Evolutionary conservation across 805 yeast species (phyloP), one percentile per base, ranked within the genome.

Genomic region (Hyphopichia homilentoma): DNA sequence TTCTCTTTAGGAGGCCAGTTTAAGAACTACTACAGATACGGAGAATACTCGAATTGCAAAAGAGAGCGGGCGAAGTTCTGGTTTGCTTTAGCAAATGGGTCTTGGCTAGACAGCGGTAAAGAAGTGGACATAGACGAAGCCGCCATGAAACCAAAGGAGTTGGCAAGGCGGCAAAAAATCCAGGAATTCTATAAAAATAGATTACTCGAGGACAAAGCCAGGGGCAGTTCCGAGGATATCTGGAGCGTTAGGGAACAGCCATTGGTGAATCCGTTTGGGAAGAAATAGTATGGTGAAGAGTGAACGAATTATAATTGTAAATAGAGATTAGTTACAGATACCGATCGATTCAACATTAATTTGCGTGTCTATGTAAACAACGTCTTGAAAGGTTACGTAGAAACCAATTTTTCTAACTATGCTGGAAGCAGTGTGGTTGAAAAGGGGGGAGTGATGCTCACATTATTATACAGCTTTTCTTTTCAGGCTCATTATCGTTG

Each of bases 1-100:
- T 87, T 84, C 60, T 84, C 97, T 0, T 52, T 89, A 3, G 97
- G 96, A 3, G 97, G 97, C 1, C 96, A 89, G 52, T 61, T 85
- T 14, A 75, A 94, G 39, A 75, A 83, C 57, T 83, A 84, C 48
- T 90, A 89, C 53, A 66, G 97, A 34, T 83, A 78, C 50, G 97
- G 97, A 2, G 77, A 79, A 26, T 70, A 86, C 47, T 78, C 80
- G 31, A 65, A 76, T 39, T 90, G 97, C 57, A 70, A 69, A 27
- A 72, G 71, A 31, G 84, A 84, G 47, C 68, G 84, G 32, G 77
- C 73, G 16, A 86, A 87, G 61, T 68, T 88, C 48, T 81, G 82
- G 69, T 90, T 90, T 56, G 88, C 97, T 43, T 45, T 89, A 27
- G 65, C 69, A 33, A 74, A 83, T 53, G 72, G 72, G 2, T 41